Percentiles rank a stretch among this genome's conserved stretches.
Conservation (phyloP, 164 flowering plant genomes). For the Piper longum region DNA sequence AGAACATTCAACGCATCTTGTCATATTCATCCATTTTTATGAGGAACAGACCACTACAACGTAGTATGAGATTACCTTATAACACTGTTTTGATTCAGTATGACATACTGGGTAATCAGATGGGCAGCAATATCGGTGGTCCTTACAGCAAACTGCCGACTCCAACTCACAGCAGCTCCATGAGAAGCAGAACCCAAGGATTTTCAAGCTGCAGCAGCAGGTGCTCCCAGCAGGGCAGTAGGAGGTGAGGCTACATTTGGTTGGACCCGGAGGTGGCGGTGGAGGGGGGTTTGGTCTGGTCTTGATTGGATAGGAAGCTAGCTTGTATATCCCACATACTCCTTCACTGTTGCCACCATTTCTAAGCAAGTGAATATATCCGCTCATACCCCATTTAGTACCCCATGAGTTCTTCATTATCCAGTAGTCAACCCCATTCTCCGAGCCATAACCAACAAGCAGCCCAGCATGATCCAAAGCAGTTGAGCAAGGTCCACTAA, state of each 20-base stretch:
- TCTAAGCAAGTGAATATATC: conserved; percentile 63
- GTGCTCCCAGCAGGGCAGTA: conserved; percentile 58
- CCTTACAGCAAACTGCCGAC: conserved; percentile 80
- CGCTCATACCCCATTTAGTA: conserved; percentile 64
- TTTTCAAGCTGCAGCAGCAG: conserved; percentile 54
- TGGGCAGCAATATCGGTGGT: conserved; percentile 66
- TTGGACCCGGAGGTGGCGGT: conserved; percentile 67
- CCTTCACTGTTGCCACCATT: conserved; percentile 47
- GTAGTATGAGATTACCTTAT: conserved; percentile 28
- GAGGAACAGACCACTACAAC: background rate
- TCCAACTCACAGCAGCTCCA: conserved; percentile 73
- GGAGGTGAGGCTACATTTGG: conserved; percentile 42
- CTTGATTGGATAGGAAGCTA: conserved; percentile 85
- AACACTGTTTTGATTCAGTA: conserved; percentile 39
- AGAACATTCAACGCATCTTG: no score
- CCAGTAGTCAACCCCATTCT: conserved; percentile 79
- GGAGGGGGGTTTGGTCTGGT: conserved; percentile 80
- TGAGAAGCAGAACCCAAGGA: conserved; percentile 61
- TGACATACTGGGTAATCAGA: conserved; percentile 74
- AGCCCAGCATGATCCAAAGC: conserved; percentile 75
- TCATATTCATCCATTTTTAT: background rate
- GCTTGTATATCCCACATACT: conserved; percentile 75
- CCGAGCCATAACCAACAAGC: conserved; percentile 70
- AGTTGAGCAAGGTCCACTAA: conserved; percentile 74
- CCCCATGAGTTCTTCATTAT: conserved; percentile 94